These are phyloP conservation scores for Grifola frondosa DNA, from an alignment of 1,284 basidiomycete genomes.

Conservation along the genomic window DNA sequence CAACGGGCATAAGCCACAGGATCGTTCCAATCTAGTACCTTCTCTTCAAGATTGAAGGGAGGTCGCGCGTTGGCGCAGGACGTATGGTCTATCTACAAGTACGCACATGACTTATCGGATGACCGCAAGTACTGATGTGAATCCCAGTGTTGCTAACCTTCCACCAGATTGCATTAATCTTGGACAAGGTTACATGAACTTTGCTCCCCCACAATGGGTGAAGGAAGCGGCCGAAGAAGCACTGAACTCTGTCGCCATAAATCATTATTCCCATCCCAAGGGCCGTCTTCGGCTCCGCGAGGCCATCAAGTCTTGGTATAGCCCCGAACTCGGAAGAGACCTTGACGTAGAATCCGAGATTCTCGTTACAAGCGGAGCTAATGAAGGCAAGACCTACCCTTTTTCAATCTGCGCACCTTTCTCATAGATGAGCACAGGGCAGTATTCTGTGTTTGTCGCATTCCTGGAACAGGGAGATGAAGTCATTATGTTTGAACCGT, in stretches of 20 bases:
- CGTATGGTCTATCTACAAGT: constrained; percentile 95
- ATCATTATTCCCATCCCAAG: constrained; percentile 91
- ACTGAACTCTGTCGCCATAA: constrained; percentile 64
- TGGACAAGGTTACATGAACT: constrained; percentile 95
- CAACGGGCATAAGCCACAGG: constrained; percentile 21
- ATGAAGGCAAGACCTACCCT: constrained; percentile 65
- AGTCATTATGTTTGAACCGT: constrained; percentile 98
- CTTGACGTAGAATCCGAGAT: constrained; percentile 89
- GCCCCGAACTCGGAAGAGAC: constrained; percentile 66
- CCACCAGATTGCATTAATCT: constrained; percentile 88
- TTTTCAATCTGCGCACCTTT: not conserved
- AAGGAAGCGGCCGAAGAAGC: constrained; percentile 74
- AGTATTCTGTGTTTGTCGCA: constrained; percentile 88
- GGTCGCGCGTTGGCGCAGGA: constrained; percentile 79
- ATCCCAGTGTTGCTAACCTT: constrained; percentile 74
- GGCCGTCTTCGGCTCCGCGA: constrained; percentile 84
- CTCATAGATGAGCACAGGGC: constrained; percentile 49
- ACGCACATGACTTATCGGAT: constrained; percentile 24
- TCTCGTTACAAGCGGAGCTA: constrained; percentile 92
- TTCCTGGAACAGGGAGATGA: constrained; percentile 91
- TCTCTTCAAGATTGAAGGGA: constrained; percentile 67
- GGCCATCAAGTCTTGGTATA: constrained; percentile 81
- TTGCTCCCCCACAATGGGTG: constrained; percentile 83
- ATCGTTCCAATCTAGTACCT: constrained; percentile 54
- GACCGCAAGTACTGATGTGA: constrained; percentile 11